A percentile compares a stretch with the other conserved stretches of the same genome.
Evolutionary conservation across 257 asterid species (phyloP).

Genomic region (Lithospermum erythrorhizon): DNA sequence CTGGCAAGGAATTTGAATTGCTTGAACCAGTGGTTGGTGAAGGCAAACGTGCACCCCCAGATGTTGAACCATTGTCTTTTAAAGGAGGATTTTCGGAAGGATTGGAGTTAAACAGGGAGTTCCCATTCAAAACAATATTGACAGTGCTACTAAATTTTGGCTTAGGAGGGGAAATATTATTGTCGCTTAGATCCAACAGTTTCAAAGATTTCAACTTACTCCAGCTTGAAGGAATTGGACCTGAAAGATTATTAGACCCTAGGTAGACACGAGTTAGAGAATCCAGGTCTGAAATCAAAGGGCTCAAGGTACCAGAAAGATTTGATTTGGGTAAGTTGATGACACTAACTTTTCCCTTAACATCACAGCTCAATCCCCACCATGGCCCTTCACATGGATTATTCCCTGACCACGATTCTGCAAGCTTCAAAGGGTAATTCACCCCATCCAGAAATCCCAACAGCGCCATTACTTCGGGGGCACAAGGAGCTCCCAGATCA

Average conservation of each 20-base stretch:
- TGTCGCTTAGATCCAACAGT: conserved; percentile 49
- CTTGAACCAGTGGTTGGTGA: not conserved
- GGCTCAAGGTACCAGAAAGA: conserved; percentile 60
- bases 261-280: conserved; percentile 44
- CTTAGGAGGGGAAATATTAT: conserved; percentile 59
- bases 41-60: conserved; percentile 20
- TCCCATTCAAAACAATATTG: conserved; percentile 40
- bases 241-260: conserved; percentile 54
- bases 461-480: conserved; percentile 54
- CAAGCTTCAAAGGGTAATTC: conserved; percentile 57
- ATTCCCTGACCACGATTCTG: conserved; percentile 64
- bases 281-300: conserved; percentile 51
- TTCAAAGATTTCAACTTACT: conserved; percentile 47
- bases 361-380: conserved; percentile 65
- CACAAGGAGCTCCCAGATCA: conserved; percentile 39
- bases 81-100: conserved; percentile 23
- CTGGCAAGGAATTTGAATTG: not conserved
- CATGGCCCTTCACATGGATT: conserved; percentile 50
- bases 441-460: conserved; percentile 71
- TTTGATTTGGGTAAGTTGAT: conserved; percentile 47
- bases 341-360: conserved; percentile 27
- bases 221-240: conserved; percentile 53
- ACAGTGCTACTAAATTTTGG: conserved; percentile 42
- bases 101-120: conserved; percentile 29
- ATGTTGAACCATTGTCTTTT: conserved; percentile 15